Evolutionary conservation across 1,139 yeast genomes (phyloP).

Genomic region (Lodderomyces beijingensis): DNA sequence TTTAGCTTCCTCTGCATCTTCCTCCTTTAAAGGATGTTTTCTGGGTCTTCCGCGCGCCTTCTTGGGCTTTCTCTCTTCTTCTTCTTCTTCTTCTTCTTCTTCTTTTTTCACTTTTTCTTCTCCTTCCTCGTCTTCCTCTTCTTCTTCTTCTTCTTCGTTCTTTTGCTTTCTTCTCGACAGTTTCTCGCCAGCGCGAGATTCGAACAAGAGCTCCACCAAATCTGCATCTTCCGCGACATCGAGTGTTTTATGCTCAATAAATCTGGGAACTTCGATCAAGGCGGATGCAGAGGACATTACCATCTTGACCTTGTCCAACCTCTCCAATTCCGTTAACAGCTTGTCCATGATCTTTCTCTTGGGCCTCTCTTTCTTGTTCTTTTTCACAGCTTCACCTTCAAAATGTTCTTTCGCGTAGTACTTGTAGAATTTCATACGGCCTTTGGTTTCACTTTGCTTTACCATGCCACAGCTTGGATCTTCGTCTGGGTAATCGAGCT

Average conservation of each 20-base stretch:
- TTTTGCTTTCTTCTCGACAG: too few relatives aligned
- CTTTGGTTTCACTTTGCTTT: slow-evolving; percentile 67
- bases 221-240: too few relatives aligned
- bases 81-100: not conserved
- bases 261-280: too few relatives aligned
- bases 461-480: slow-evolving; percentile 36
- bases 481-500: slow-evolving; percentile 21
- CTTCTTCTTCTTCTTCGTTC: not conserved
- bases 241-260: too few relatives aligned
- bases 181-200: too few relatives aligned
- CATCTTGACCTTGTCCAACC: slow-evolving; percentile 17
- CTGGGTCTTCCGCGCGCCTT: not conserved
- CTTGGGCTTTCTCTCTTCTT: not conserved
- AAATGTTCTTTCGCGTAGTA: slow-evolving; percentile 37
- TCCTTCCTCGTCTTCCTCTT: not conserved
- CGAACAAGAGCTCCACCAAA: too few relatives aligned
- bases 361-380: slow-evolving; percentile 11
- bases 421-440: slow-evolving; percentile 68
- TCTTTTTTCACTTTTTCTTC: slow-evolving; percentile 1
- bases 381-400: slow-evolving; percentile 1
- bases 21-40: not conserved
- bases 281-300: too few relatives aligned
- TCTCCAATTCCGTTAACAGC: slow-evolving; percentile 17
- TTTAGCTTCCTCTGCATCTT: slow-evolving; percentile 1
- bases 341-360: slow-evolving; percentile 2